A percentile compares a stretch with the other conserved stretches of the same genome.
These are phyloP conservation scores for Seiridium cupressi DNA, from an alignment of 2,329 filamentous ascomycete genomes.

Conservation along the genomic window DNA sequence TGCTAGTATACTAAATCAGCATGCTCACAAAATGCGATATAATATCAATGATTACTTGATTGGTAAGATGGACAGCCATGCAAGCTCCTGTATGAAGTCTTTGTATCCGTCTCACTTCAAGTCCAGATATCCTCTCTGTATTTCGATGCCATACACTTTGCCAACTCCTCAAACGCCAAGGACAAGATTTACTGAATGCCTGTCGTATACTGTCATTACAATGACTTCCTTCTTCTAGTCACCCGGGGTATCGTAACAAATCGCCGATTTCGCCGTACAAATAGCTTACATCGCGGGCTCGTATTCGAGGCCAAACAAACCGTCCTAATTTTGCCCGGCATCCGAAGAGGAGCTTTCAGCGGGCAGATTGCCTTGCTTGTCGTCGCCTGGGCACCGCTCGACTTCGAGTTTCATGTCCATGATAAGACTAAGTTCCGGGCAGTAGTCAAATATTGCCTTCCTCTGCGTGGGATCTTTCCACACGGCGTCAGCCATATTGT, in stretches of 20 bases:
- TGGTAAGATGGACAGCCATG: too few species aligned
- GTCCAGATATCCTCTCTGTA: too few species aligned
- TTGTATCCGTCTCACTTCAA: too few species aligned
- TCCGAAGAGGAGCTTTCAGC: not conserved
- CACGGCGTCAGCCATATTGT: conserved; percentile 37
- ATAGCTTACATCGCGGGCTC: not conserved
- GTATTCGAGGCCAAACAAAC: not conserved
- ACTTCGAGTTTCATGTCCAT: conserved; percentile 56
- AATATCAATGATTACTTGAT: too few species aligned
- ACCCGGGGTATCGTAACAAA: not conserved
- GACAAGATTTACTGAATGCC: too few species aligned
- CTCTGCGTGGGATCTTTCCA: conserved; percentile 45
- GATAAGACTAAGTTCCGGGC: conserved; percentile 53
- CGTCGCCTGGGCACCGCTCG: conserved; percentile 40
- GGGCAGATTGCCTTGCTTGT: conserved; percentile 13
- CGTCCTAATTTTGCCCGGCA: not conserved
- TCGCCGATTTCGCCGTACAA: not conserved
- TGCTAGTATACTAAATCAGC: too few species aligned
- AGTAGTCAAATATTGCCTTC: conserved; percentile 51
- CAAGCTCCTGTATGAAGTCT: too few species aligned
- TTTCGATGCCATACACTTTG: too few species aligned
- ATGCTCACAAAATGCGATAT: too few species aligned
- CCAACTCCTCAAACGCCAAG: too few species aligned
- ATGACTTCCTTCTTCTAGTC: too few species aligned
- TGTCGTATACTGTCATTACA: too few species aligned